Base-by-base conservation (phyloP, 2,329 filamentous ascomycete species). In the Scedosporium aurantiacum region DNA sequence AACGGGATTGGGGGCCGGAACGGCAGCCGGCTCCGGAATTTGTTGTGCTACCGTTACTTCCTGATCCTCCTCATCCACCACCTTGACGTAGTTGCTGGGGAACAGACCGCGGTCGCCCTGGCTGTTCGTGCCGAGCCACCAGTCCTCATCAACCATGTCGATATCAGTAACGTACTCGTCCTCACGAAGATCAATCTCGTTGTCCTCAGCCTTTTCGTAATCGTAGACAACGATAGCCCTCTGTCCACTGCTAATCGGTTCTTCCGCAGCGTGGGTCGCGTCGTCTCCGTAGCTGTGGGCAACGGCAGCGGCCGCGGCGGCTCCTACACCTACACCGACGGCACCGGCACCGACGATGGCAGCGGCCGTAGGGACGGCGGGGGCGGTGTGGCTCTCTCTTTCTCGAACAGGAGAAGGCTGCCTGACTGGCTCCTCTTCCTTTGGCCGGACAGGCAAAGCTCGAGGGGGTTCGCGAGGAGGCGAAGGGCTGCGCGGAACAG, bases 131-230 rank as follows among this genome's bases (percentile, higher is more conserved):
- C 95, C 94, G 83, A 96, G 89, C 94, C 94, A 99, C 94, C 94
- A 99, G 71, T 99, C 93, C 59, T 95, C 89, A 68, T 97, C 94
- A 2, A 99, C 91, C 89, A 95, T 95, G 65, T 97, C 91, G 68
- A 99, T 96, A 71, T 96, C 88, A 25, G 83, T 91, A 43, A 99
- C 88, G 65, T 87, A 84, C 68, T 97, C 90, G 64, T 92, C 92
- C 75, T 99, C 94, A 27, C 83, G 81, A 18, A 99, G 82, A 66
- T 96, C 91, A 62, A 99, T 84, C 75, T 99, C 94, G 69, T 99
- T 99, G 66, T 96, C 92, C 73, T 99, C 94, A 1, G 91, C 91
- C 76, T 95, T 97, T 69, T 97, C 93, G 70, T 99, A 99, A 71
- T 99, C 94, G 72, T 94, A 99, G 69, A 94, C 87, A 41, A 94